Base-by-base conservation (phyloP, 768 basidiomycete genomes). In the Suillus ampliporus region DNA sequence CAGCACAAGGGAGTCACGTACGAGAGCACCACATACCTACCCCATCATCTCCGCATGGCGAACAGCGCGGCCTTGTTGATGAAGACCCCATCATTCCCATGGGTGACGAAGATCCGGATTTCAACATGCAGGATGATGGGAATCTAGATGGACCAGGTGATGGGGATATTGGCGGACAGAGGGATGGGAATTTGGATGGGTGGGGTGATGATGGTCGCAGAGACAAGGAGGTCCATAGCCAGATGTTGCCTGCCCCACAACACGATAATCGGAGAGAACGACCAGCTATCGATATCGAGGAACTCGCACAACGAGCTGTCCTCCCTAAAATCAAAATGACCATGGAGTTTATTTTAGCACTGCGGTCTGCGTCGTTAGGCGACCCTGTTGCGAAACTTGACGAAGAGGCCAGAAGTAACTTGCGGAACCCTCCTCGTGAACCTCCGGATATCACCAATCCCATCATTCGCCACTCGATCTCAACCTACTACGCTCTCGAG, bases 251-350 rank as follows among this genome's bases (percentile, higher is more conserved):
- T 31, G 31, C 6, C 31, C 31, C 31, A 3, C 31, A 31, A 31
- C 31, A 3, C 6, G 31, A 31, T 6, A 6, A 31, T n/a, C 11
- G 3, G 34, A 59, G 44, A 21, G 23, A 59, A 21, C 44, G n/a
- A 34, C 44, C 54, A 17, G 17, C 43, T n/a, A 31, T 61, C 14
- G n/a, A 61, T 43, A 34, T 61, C 10, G 38, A 61, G 1, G 60
- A 43, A 28, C 40, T 61, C 8, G 19, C 37, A 2, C 5, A 8
- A 13, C n/a, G 7, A 5, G 50, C 60, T n/a, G 13, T 54, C 5
- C 60, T 61, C 0, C 15, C n/a, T 3, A 14, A 41, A 3, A 53
- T 44, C 3, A 15, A 19, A 44, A 53, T 21, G 1, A 15, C 40
- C 5, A n/a, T n/a, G 50, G 26, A 28, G 19, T 61, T 54, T 15